Evolutionary conservation across 2,329 filamentous ascomycete genomes (phyloP).

Genomic region (Penicillium sp.): DNA sequence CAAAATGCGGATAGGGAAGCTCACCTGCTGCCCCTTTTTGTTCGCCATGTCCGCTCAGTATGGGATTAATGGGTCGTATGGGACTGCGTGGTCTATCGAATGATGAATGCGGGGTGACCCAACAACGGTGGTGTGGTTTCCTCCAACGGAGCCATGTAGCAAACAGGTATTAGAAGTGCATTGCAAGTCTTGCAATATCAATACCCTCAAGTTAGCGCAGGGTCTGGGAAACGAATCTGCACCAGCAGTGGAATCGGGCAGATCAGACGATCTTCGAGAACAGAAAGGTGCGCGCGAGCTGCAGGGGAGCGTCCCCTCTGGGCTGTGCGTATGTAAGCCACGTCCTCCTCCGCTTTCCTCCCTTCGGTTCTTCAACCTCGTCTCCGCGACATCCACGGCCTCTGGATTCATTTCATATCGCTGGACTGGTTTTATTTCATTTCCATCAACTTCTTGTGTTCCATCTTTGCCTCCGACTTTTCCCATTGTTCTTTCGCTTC

Average conservation of each 20-base stretch:
- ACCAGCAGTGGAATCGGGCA: too few species aligned
- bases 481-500: slow-evolving; percentile 3
- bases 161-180: slow-evolving; percentile 10
- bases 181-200: too few species aligned
- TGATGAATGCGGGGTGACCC: slow-evolving; percentile 24
- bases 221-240: too few species aligned
- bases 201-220: too few species aligned
- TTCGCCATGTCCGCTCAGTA: slow-evolving; percentile 33
- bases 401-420: not conserved
- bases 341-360: slow-evolving; percentile 18
- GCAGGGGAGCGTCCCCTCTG: too few species aligned
- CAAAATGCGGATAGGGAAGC: slow-evolving; percentile 19
- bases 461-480: not conserved
- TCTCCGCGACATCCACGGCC: slow-evolving; percentile 5
- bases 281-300: too few species aligned
- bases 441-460: not conserved
- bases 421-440: not conserved
- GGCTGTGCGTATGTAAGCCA: slow-evolving; percentile 19
- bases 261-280: not conserved
- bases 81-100: slow-evolving; percentile 13
- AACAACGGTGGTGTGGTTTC: slow-evolving; percentile 12
- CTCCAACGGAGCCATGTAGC: slow-evolving; percentile 16
- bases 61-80: slow-evolving; percentile 11
- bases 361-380: slow-evolving; percentile 16
- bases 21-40: slow-evolving; percentile 68